Evolutionary conservation across 2,329 filamentous ascomycete genomes (phyloP).

Genomic region (Rhynchosporium agropyri): DNA sequence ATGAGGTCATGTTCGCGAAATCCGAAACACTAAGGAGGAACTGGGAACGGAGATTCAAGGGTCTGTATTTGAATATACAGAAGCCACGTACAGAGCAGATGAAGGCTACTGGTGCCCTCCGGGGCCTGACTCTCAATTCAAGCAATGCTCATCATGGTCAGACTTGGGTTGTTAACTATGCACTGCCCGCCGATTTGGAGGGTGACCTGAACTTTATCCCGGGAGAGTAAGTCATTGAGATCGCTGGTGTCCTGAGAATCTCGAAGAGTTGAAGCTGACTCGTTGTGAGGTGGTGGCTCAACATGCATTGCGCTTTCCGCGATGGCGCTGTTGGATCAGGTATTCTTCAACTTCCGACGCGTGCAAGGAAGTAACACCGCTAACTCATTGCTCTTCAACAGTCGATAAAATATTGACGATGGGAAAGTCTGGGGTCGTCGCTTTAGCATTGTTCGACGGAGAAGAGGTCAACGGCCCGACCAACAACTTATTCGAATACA

Average conservation of each 20-base stretch:
- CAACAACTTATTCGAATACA: slow-evolving; percentile 47
- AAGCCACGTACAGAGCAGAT: slow-evolving; percentile 28
- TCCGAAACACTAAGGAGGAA: slow-evolving; percentile 25
- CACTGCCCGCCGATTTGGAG: slow-evolving; percentile 19
- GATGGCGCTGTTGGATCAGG: slow-evolving; percentile 55
- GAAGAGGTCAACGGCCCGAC: slow-evolving; percentile 49
- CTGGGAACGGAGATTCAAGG: slow-evolving; percentile 32
- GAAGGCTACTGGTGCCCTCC: slow-evolving; percentile 25
- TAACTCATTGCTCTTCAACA: slow-evolving; percentile 41
- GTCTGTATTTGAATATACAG: slow-evolving; percentile 31
- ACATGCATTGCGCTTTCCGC: slow-evolving; percentile 56
- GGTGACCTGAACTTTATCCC: slow-evolving; percentile 49
- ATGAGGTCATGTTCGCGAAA: slow-evolving; percentile 12
- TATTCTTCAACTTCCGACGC: background rate
- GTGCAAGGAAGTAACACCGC: background rate
- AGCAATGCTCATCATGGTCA: slow-evolving; percentile 12
- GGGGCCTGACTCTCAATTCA: slow-evolving; percentile 20
- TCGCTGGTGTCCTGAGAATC: background rate
- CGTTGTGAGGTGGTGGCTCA: slow-evolving; percentile 57
- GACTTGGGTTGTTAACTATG: slow-evolving; percentile 26
- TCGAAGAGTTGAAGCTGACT: slow-evolving; percentile 28
- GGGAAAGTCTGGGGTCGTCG: slow-evolving; percentile 49
- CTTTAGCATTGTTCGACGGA: slow-evolving; percentile 56
- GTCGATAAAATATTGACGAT: slow-evolving; percentile 50
- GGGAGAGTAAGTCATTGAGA: slow-evolving; percentile 50